These are phyloP conservation scores for Trichoderma guizhouense DNA, from an alignment of 2,329 filamentous ascomycete genomes.

Conservation along the genomic window DNA sequence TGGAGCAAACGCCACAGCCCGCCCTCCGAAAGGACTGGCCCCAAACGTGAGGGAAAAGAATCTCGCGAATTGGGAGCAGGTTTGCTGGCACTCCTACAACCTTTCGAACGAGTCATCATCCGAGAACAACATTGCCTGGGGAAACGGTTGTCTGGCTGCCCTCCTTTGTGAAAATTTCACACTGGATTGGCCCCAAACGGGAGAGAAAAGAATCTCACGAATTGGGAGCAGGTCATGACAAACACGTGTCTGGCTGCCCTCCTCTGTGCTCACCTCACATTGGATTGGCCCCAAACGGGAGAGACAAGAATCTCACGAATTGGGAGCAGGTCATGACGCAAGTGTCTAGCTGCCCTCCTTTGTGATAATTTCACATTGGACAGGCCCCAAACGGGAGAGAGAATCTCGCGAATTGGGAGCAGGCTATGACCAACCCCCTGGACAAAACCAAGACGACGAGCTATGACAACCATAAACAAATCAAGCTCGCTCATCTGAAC, in stretches of 20 bases:
- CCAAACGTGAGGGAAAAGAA: constrained; percentile 17
- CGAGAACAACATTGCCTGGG: background rate
- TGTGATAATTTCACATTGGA: background rate
- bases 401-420: constrained; percentile 16
- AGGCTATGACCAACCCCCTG: background rate
- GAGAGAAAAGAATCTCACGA: constrained; percentile 8
- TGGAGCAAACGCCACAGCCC: background rate
- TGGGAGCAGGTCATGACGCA: constrained; percentile 10
- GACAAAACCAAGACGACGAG: background rate
- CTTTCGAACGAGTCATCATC: background rate
- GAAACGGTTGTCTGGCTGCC: background rate
- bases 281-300: constrained; percentile 16
- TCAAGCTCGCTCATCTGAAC: background rate
- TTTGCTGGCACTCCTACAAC: background rate
- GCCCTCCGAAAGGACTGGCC: constrained; percentile 16
- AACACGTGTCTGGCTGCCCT: background rate
- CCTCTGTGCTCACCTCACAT: background rate
- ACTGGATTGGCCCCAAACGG: constrained; percentile 15
- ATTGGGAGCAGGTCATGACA: constrained; percentile 11
- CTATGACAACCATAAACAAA: background rate
- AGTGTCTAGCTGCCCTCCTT: background rate
- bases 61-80: constrained; percentile 17
- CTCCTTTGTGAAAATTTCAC: background rate
- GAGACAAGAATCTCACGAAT: constrained; percentile 10
- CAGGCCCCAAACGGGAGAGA: constrained; percentile 14